phyloP scores from a whole-genome alignment of 345 rosid species.

The Cardamine resedifolia region DNA sequence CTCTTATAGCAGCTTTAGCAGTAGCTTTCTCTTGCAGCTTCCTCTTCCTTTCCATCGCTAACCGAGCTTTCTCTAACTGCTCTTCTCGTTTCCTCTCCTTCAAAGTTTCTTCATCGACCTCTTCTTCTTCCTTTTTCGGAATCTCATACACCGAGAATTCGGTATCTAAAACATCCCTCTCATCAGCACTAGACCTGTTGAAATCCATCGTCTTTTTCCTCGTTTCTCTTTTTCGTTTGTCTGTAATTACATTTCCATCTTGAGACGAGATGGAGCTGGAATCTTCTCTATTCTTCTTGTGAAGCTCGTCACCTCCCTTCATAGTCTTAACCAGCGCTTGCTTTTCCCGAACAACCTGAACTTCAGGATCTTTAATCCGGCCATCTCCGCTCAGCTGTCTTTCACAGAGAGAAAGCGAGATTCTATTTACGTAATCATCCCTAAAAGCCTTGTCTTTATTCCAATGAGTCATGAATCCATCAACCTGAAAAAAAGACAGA shows the following conservation, averaged over 20 bases:
- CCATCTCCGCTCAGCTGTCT: slow-evolving; percentile 80
- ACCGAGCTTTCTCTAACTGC: slow-evolving; percentile 81
- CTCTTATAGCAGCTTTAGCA: slow-evolving; percentile 81
- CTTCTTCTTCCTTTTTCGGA: slow-evolving; percentile 43
- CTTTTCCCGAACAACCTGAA: slow-evolving; percentile 42
- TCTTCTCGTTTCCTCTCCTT: slow-evolving; percentile 84
- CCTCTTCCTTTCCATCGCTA: slow-evolving; percentile 92
- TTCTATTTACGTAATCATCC: slow-evolving; percentile 79
- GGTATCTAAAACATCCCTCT: slow-evolving; percentile 37
- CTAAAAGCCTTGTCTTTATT: slow-evolving; percentile 58
- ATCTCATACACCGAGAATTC: slow-evolving; percentile 40
- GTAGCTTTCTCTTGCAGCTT: slow-evolving; percentile 86
- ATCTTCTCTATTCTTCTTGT: slow-evolving; percentile 54
- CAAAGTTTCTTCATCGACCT: slow-evolving; percentile 65
- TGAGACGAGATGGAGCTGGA: slow-evolving; percentile 48
- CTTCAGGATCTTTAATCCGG: slow-evolving; percentile 64
- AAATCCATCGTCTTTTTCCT: slow-evolving; percentile 35
- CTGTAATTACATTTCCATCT: slow-evolving; percentile 36
- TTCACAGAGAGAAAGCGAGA: slow-evolving; percentile 56
- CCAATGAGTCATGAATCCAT: slow-evolving; percentile 76
- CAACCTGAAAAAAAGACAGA: slow-evolving; percentile 51
- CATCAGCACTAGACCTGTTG: slow-evolving; percentile 42
- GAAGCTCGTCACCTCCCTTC: slow-evolving; percentile 39
- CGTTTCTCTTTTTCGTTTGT: slow-evolving; percentile 51
- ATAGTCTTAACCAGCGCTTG: slow-evolving; percentile 26